A percentile compares a stretch with the other conserved stretches of the same genome.
These are phyloP conservation scores for Stephania cephalantha DNA, from an alignment of 164 flowering plant species.

Conservation along the genomic window DNA sequence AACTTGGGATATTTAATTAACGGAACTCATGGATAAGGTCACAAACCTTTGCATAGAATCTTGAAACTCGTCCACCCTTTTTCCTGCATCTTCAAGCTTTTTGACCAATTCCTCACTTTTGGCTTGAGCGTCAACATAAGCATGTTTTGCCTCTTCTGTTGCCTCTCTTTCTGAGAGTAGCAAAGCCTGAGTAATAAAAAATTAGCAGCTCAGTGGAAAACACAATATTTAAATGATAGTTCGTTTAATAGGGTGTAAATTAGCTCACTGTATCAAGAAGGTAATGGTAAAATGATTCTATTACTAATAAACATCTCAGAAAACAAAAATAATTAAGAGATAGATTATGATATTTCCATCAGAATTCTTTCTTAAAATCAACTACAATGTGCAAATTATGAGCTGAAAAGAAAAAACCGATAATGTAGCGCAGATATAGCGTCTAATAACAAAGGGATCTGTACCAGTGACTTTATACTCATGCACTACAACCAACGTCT, in stretches of 20 bases:
- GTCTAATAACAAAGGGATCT: too few relatives aligned
- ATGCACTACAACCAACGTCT: too few relatives aligned
- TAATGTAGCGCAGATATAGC: too few relatives aligned
- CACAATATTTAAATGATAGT: background rate
- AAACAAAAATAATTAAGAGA: background rate
- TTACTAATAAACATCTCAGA: background rate
- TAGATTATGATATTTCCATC: background rate
- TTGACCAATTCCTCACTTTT: slow-evolving; percentile 48
- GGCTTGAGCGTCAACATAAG: slow-evolving; percentile 42
- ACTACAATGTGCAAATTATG: background rate
- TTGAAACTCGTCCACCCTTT: slow-evolving; percentile 67
- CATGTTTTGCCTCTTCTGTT: slow-evolving; percentile 54
- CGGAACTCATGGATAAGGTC: background rate
- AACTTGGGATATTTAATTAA: background rate
- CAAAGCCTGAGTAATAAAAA: slow-evolving; percentile 38
- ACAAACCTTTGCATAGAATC: slow-evolving; percentile 85
- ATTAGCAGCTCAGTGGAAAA: background rate
- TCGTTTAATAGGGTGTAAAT: background rate
- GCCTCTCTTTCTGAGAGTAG: slow-evolving; percentile 48
- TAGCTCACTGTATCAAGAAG: background rate
- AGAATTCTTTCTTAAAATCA: background rate
- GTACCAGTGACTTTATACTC: too few relatives aligned
- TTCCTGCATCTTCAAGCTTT: slow-evolving; percentile 67
- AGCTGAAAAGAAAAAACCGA: background rate
- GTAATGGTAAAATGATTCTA: background rate